Percentiles rank a stretch among this genome's conserved stretches.
Conservation (phyloP, 2,329 filamentous ascomycete species). For the Didymella pomorum region DNA sequence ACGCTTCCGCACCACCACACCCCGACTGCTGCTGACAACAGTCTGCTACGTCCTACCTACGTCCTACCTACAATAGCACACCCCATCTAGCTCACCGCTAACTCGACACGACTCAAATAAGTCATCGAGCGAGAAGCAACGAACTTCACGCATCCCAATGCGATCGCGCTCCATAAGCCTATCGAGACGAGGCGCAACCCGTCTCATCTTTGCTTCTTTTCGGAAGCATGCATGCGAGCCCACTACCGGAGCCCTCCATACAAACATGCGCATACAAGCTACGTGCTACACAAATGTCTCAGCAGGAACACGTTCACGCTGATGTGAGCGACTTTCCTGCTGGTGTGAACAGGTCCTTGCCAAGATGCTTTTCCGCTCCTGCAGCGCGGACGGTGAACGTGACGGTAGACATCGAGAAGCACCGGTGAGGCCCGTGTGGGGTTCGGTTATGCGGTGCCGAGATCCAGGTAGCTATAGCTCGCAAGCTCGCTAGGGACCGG, state of each 20-base stretch:
- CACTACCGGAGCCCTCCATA: background rate
- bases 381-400: background rate
- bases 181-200: background rate
- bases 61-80: no score
- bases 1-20: background rate
- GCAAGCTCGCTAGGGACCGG: no score
- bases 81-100: no score
- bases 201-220: background rate
- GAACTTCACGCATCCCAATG: background rate
- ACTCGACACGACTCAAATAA: background rate
- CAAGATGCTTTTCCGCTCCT: background rate
- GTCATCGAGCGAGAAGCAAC: background rate
- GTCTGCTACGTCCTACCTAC: no score
- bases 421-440: background rate
- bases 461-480: no score
- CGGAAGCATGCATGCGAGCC: background rate
- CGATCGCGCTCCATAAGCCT: background rate
- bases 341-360: no score
- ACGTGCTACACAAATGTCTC: background rate
- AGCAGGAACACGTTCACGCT: no score
- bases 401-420: background rate
- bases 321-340: no score
- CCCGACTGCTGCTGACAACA: no score
- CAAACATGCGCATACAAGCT: background rate
- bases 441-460: no score